Evolutionary conservation across 108 stramenopile genomes (phyloP).

Genomic region (Conticribra guillardii): DNA sequence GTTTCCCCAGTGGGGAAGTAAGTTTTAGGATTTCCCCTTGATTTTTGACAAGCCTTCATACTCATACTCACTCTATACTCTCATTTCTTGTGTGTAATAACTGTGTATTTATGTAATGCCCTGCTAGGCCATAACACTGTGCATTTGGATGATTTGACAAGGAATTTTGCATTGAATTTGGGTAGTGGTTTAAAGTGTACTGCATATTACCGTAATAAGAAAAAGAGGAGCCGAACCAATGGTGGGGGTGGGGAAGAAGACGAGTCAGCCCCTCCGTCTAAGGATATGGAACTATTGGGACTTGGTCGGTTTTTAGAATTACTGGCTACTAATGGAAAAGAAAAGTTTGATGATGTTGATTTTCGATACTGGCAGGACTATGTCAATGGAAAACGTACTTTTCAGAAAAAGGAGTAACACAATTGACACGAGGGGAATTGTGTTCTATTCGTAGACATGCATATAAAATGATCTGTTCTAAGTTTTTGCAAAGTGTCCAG

Average conservation of each 20-base stretch:
- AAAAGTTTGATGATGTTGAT: conserved; percentile 67
- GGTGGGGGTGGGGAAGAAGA: conserved; percentile 13
- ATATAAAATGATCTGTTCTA: too few relatives aligned
- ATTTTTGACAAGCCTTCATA: too few relatives aligned
- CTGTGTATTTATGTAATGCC: too few relatives aligned
- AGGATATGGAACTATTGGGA: conserved; percentile 62
- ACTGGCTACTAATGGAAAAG: conserved; percentile 50
- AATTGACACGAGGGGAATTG: too few relatives aligned
- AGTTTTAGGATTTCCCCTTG: too few relatives aligned
- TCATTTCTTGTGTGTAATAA: too few relatives aligned
- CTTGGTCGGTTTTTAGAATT: conserved; percentile 65
- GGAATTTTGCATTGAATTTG: conserved; percentile 95
- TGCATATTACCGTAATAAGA: conserved; percentile 81
- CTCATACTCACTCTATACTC: too few relatives aligned
- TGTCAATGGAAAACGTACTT: conserved; percentile 46
- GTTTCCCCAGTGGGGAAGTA: conserved; percentile 80
- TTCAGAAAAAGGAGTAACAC: conserved; percentile 36
- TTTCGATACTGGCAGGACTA: conserved; percentile 78
- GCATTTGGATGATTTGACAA: conserved; percentile 92
- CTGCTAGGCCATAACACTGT: conserved; percentile 90
- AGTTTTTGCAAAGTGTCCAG: too few relatives aligned
- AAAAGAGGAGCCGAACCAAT: conserved; percentile 20
- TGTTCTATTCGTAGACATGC: too few relatives aligned
- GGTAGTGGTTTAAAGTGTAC: conserved; percentile 74
- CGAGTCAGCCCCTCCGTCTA: background rate